Conservation (phyloP, 2,329 filamentous ascomycete genomes). For the Pseudocercospora ulei region DNA sequence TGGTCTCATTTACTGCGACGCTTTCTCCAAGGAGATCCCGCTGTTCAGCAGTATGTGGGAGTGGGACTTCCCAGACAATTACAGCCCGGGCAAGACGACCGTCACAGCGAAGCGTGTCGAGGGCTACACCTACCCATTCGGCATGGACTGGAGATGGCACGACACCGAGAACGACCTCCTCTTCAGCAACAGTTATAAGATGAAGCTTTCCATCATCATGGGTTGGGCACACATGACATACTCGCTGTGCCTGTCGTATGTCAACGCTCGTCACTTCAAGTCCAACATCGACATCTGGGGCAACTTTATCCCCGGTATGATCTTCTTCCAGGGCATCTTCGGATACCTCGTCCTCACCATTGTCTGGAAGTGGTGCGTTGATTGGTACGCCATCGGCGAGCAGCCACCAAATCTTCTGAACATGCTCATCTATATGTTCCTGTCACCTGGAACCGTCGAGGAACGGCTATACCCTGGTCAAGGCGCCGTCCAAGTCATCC, state of each 20-base stretch:
- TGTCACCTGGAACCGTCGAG: slow-evolving; percentile 67
- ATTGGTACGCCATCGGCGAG: slow-evolving; percentile 62
- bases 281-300: slow-evolving; percentile 91
- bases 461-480: slow-evolving; percentile 72
- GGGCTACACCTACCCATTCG: slow-evolving; percentile 85
- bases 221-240: slow-evolving; percentile 99
- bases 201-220: slow-evolving; percentile 97
- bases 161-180: slow-evolving; percentile 88
- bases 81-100: slow-evolving; percentile 38
- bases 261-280: slow-evolving; percentile 93
- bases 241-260: slow-evolving; percentile 80
- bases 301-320: slow-evolving; percentile 96
- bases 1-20: slow-evolving; percentile 93
- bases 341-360: slow-evolving; percentile 91
- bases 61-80: slow-evolving; percentile 59
- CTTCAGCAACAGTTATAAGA: slow-evolving; percentile 98
- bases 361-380: slow-evolving; percentile 90
- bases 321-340: slow-evolving; percentile 99
- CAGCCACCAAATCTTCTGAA: slow-evolving; percentile 82
- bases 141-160: slow-evolving; percentile 94
- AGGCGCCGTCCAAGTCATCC: slow-evolving; percentile 59
- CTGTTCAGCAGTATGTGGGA: slow-evolving; percentile 85
- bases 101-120: slow-evolving; percentile 56
- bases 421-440: slow-evolving; percentile 99
- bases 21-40: slow-evolving; percentile 86